These are phyloP conservation scores for Phialophora expanda DNA, from an alignment of 2,329 filamentous ascomycete species.

Conservation along the genomic window DNA sequence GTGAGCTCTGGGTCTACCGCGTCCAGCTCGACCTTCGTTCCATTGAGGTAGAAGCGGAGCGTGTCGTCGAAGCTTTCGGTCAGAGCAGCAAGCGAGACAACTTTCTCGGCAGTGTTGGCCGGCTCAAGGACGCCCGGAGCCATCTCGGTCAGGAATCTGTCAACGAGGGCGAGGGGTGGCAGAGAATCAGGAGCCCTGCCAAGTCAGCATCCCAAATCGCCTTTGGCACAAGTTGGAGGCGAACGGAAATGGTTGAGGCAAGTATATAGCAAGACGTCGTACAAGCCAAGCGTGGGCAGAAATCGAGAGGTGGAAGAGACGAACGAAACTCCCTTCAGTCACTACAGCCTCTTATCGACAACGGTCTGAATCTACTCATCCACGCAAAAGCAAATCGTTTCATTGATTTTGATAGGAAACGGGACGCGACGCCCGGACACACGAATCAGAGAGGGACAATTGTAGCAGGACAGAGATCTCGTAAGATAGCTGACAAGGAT, in stretches of 20 bases:
- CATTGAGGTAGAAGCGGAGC: constrained; percentile 91
- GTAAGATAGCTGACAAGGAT: constrained; percentile 10
- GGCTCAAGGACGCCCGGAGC: constrained; percentile 60
- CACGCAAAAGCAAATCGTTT: constrained; percentile 23
- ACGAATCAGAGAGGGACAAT: constrained; percentile 29
- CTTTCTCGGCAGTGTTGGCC: constrained; percentile 53
- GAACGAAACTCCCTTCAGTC: background rate
- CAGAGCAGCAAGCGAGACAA: constrained; percentile 62
- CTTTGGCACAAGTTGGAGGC: constrained; percentile 6
- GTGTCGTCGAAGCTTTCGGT: constrained; percentile 84
- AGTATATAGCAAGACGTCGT: constrained; percentile 4
- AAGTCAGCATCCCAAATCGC: constrained; percentile 27
- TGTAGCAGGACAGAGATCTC: constrained; percentile 9
- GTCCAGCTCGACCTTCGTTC: constrained; percentile 84
- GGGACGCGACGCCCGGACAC: constrained; percentile 8
- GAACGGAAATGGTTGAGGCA: background rate
- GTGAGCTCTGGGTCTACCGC: constrained; percentile 90
- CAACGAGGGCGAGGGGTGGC: background rate
- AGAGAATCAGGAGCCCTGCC: constrained; percentile 17
- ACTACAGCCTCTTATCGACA: constrained; percentile 24
- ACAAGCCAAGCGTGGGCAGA: background rate
- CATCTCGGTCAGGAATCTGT: constrained; percentile 49
- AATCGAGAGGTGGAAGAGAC: background rate
- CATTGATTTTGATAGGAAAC: constrained; percentile 25
- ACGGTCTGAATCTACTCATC: constrained; percentile 28